Evolutionary conservation across 306 rosid genomes (phyloP), one percentile per base, ranked within the genome.

Genomic region (Rosa multiflora): DNA sequence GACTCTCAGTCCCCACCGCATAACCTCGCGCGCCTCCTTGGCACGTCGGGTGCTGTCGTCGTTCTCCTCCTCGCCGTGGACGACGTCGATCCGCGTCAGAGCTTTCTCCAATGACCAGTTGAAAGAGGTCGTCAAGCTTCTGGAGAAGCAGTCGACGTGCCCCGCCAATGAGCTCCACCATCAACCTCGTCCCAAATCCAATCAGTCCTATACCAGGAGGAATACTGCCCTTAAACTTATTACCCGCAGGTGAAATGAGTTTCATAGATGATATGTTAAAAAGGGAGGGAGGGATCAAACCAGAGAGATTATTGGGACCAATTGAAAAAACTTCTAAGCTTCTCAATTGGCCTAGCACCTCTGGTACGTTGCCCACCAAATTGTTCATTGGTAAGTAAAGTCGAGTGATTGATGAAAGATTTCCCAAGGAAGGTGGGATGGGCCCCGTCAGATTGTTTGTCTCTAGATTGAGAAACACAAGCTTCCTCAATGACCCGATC

Each of bases 181-280:
- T n/a, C n/a, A n/a, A n/a, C n/a, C n/a, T n/a, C n/a, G n/a, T n/a
- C n/a, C n/a, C n/a, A n/a, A n/a, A n/a, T n/a, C n/a, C n/a, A n/a
- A n/a, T n/a, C n/a, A 40, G 39, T 61, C 87, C 88, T 68, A 83
- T 77, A 32, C 59, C n/a, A 11, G 83, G 35, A 6, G 88, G 86
- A 62, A 87, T 80, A 72, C 78, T 83, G 32, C 85, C 85, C 70
- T 35, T 67, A n/a, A 85, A 51, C 46, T 15, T 51, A 58, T 85
- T 85, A 4, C 0, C 0, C 0, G 20, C 0, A 11, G 12, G 1
- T 48, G 47, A 18, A 7, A 85, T 11, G 5, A 0, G 0, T 1
- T 2, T 10, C 21, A 89, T 67, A 66, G 80, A 78, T 55, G 92
- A 88, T 61, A 82, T 78, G 32, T 86, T 88, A 59, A 23, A 85